Evolutionary conservation across 768 basidiomycete species (phyloP), one percentile per base, ranked within the genome.

Genomic region (Termitomyces sp.): DNA sequence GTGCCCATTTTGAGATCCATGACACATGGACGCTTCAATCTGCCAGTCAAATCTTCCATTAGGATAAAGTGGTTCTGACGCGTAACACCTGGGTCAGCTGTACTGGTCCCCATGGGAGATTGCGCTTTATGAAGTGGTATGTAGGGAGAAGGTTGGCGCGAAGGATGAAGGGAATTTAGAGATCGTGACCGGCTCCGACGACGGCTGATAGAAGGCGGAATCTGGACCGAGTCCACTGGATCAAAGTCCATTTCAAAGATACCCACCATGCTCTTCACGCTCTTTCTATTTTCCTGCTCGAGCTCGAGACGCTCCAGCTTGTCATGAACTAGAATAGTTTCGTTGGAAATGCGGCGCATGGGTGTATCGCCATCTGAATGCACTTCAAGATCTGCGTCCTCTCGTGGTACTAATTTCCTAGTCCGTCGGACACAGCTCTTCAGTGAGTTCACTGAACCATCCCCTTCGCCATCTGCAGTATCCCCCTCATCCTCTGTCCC

Each of bases 1-100:
- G 95, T 98, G n/a, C 97, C 97, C 97, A 98, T 98, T 78, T 99
- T 99, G 64, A 99, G 76, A 71, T 99, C 97, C 65, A 98, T 83
- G 41, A 99, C 96, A 66, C 97, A 99, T 9, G 97, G 91, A 49
- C 81, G 83, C 71, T 90, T 95, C 66, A 97, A 71, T 34, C 89
- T 78, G 25, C 97, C 97, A 2, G 97, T 99, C 47, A 99, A 76
- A 67, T 99, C 97, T 72, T 99, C 97, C 94, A 99, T 97, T 63
- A 98, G 81, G 64, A 99, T 97, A 67, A 98, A 99, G 68, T 98
- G 90, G 67, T 97, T 94, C 71, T 97, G 95, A 12, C 96, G 85
- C 7, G 93, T 85, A 46, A 88, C 74, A 46, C 77, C 68, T 34
- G 76, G 71, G 51, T 81, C 73, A 12, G 63, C 53, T 55, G 68